These are phyloP conservation scores for Flammula alnicola DNA, from an alignment of 1,284 basidiomycete species.

Conservation along the genomic window DNA sequence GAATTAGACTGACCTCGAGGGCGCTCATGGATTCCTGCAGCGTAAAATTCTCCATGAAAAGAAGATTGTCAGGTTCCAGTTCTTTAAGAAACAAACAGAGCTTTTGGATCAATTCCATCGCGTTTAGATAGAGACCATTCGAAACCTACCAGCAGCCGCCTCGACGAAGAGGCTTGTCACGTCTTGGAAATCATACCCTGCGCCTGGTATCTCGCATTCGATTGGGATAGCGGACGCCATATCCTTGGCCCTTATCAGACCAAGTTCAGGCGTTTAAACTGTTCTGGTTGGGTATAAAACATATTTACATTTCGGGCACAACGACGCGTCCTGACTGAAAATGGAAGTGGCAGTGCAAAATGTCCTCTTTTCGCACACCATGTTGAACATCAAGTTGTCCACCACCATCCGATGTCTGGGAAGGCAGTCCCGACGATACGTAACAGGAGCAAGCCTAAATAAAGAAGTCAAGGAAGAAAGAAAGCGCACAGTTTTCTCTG, in stretches of 20 bases:
- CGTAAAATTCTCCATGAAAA: conserved; percentile 74
- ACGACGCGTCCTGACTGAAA: conserved; percentile 15
- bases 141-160: conserved; percentile 57
- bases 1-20: conserved; percentile 64
- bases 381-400: not conserved
- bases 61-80: conserved; percentile 64
- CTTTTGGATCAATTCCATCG: conserved; percentile 14
- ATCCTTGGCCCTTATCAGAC: conserved; percentile 14
- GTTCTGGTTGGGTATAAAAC: conserved; percentile 23
- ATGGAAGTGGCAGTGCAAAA: conserved; percentile 27
- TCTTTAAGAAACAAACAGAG: conserved; percentile 47
- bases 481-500: conserved; percentile 64
- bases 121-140: not conserved
- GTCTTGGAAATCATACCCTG: conserved; percentile 60
- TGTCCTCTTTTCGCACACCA: not conserved
- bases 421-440: conserved; percentile 17
- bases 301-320: conserved; percentile 20
- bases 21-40: conserved; percentile 90
- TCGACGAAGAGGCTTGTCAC: conserved; percentile 59
- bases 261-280: conserved; percentile 7
- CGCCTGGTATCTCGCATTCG: conserved; percentile 50
- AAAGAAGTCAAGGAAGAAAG: not conserved
- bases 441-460: conserved; percentile 4
- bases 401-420: conserved; percentile 15
- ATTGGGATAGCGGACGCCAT: conserved; percentile 22